Evolutionary conservation across 371 early-diverging fungal species (phyloP).

Genomic region (Fennellomyces sp.): DNA sequence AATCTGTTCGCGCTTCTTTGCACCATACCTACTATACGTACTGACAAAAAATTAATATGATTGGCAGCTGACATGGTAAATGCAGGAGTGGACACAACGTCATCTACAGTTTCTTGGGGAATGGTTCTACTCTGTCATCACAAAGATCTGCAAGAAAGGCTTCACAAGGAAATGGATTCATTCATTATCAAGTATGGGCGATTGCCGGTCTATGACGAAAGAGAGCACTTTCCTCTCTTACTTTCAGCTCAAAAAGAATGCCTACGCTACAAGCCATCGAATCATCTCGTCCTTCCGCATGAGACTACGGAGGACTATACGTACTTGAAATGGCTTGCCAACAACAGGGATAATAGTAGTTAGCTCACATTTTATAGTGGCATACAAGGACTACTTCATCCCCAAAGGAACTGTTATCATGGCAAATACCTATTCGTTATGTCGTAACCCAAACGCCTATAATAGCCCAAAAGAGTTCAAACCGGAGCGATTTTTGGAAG

Average conservation of each 20-base stretch:
- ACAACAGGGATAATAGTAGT: background rate
- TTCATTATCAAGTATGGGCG: conserved; percentile 10
- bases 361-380: background rate
- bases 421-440: conserved; percentile 7
- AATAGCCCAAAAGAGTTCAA: conserved; percentile 8
- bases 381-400: conserved; percentile 12
- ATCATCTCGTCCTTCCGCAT: conserved; percentile 10
- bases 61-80: conserved; percentile 12
- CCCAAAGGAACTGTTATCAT: conserved; percentile 8
- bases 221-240: conserved; percentile 14
- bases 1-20: too few relatives aligned
- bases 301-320: conserved; percentile 17
- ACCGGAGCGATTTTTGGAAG: conserved; percentile 17
- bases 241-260: conserved; percentile 20
- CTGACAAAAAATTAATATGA: background rate
- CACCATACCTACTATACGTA: too few relatives aligned
- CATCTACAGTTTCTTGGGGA: conserved; percentile 16
- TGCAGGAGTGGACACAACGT: conserved; percentile 19
- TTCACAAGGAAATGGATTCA: conserved; percentile 11
- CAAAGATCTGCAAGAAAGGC: conserved; percentile 17
- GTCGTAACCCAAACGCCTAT: background rate
- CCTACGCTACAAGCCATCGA: conserved; percentile 14
- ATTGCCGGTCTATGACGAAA: conserved; percentile 17
- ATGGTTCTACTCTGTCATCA: conserved; percentile 12
- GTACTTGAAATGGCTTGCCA: background rate